Conservation (phyloP, 306 rosid species). For the Cicer arietinum region DNA sequence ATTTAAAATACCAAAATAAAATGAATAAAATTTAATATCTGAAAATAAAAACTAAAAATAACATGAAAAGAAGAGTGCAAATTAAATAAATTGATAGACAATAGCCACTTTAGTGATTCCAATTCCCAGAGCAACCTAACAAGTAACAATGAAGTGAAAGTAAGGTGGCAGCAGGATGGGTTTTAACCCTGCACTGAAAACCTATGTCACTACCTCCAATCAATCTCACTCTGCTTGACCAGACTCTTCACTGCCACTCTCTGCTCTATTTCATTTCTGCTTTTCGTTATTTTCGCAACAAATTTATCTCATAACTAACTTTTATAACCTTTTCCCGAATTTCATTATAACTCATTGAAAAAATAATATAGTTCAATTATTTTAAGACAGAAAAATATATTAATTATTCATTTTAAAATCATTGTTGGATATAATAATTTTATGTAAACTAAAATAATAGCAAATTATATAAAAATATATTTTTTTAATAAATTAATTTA, state of each 20-base stretch:
- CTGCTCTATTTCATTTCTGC: constrained; percentile 21
- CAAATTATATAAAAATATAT: too few species aligned
- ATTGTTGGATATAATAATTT: too few species aligned
- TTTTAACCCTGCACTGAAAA: constrained; percentile 9
- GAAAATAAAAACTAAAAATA: too few species aligned
- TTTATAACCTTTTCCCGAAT: not conserved
- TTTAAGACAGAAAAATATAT: too few species aligned
- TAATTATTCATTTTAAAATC: too few species aligned
- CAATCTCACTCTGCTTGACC: constrained; percentile 33
- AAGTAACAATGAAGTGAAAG: not conserved
- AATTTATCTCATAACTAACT: not conserved
- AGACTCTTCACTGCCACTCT: constrained; percentile 35
- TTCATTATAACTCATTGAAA: not conserved
- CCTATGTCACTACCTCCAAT: constrained; percentile 16
- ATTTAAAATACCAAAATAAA: too few species aligned
- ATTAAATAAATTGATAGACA: too few species aligned
- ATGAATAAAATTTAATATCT: too few species aligned
- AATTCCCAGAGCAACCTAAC: not conserved
- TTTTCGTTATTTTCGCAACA: not conserved
- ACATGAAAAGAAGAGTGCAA: not conserved
- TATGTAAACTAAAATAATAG: too few species aligned
- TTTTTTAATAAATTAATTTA: too few species aligned
- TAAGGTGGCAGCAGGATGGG: constrained; percentile 1
- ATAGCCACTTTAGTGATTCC: not conserved
- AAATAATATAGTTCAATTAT: too few species aligned